Evolutionary conservation across 768 basidiomycete species (phyloP).

Genomic region (Candolleomyces eurysporus): DNA sequence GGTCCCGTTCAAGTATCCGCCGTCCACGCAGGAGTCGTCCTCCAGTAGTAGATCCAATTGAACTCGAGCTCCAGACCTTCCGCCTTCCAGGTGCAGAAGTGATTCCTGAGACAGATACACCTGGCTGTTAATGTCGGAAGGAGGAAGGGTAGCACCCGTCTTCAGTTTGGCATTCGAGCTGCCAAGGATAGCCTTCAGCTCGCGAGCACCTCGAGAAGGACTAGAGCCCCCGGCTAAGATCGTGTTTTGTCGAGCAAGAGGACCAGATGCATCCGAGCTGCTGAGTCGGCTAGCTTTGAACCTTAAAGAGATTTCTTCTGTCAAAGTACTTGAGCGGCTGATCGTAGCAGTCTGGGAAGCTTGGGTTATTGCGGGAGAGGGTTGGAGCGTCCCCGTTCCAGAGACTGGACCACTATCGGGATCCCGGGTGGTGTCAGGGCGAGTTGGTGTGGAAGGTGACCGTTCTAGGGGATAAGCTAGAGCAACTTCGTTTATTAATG

Average conservation of each 20-base stretch:
- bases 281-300: not conserved
- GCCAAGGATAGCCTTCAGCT: slow-evolving; percentile 63
- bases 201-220: slow-evolving; percentile 48
- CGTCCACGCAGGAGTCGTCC: slow-evolving; percentile 78
- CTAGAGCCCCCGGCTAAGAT: slow-evolving; percentile 51
- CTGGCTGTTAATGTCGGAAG: slow-evolving; percentile 17
- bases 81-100: slow-evolving; percentile 56
- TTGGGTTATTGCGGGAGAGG: not conserved
- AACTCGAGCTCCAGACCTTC: slow-evolving; percentile 70
- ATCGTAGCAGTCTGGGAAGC: too few relatives aligned
- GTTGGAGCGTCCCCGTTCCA: not conserved
- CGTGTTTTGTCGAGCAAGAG: slow-evolving; percentile 27
- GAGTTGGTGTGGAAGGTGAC: not conserved
- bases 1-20: slow-evolving; percentile 66
- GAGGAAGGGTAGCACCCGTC: slow-evolving; percentile 46
- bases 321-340: not conserved
- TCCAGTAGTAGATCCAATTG: slow-evolving; percentile 81
- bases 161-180: slow-evolving; percentile 56
- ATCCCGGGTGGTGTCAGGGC: too few relatives aligned
- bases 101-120: slow-evolving; percentile 26
- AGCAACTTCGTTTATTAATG: not conserved
- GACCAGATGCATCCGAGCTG: not conserved
- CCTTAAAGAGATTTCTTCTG: not conserved
- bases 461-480: not conserved
- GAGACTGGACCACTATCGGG: not conserved